Base-by-base conservation (phyloP, 1,284 basidiomycete genomes). In the Fomitopsis schrenkii region DNA sequence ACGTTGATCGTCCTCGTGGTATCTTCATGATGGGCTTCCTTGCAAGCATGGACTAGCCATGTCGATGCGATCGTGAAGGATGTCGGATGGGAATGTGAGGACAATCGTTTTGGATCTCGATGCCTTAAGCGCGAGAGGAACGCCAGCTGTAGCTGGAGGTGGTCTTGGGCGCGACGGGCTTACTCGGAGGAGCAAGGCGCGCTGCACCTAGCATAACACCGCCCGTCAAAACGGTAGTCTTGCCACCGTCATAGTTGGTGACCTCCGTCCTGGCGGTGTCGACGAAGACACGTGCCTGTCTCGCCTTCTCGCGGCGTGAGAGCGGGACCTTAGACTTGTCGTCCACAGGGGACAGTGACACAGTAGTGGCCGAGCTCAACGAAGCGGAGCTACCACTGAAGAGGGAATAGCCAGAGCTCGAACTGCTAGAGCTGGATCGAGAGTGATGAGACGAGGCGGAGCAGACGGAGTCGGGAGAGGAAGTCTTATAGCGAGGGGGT, bases 201-300 rank as follows among this genome's bases (percentile, higher is more conserved):
- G 60, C 63, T 55, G 76, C 82, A 58, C 89, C 89, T 64, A 93
- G 87, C 90, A 93, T 93, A 66, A 92, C 90, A 66, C 90, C 90
- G 59, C 90, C 90, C 7, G 90, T 91, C 64, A 93, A 82, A 57
- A 92, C 90, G 44, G 90, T 91, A 60, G 90, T 93, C 80, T 91
- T 91, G 66, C 90, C 90, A 62, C 90, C 90, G 66, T 92, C 90
- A 70, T 93, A 93, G 70, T 88, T 88, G 55, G 90, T 92, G 62
- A 92, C 87, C 59, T 88, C 87, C 50, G 75, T 90, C 79, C 86
- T 92, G 68, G 83, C 75, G 28, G 79, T 80, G 72, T 93, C 90
- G 58, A 93, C 73, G 70, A 82, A 90, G 65, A 91, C 86, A 64
- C 83, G 84, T 22, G 82, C 82, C 71, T 87, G 84, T 64, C 86